Conservation (phyloP, 2,329 filamentous ascomycete genomes). For the Nigrograna mackinnonii region DNA sequence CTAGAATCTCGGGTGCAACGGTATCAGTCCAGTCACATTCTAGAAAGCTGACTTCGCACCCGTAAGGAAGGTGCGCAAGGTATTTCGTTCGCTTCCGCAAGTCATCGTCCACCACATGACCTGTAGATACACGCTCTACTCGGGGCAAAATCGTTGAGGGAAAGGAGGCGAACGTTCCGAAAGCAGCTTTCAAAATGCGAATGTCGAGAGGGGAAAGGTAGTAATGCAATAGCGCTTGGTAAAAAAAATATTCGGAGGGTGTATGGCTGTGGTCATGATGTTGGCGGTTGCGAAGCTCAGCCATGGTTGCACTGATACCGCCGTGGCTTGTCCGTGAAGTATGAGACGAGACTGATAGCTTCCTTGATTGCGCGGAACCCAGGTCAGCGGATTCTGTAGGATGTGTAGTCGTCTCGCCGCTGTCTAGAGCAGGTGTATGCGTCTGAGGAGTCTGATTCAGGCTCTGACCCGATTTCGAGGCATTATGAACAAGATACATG, state of each 20-base stretch:
- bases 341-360: conserved; percentile 33
- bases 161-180: conserved; percentile 79
- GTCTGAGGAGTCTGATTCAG: conserved; percentile 26
- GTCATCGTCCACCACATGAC: conserved; percentile 84
- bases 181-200: conserved; percentile 86
- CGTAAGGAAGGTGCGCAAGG: conserved; percentile 80
- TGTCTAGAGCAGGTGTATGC: conserved; percentile 1
- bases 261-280: conserved; percentile 48
- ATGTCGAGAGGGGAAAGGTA: conserved; percentile 92
- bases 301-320: conserved; percentile 45
- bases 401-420: background rate
- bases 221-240: conserved; percentile 83
- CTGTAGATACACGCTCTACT: conserved; percentile 86
- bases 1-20: conserved; percentile 74
- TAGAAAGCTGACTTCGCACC: conserved; percentile 88
- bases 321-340: conserved; percentile 31
- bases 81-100: conserved; percentile 85
- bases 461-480: conserved; percentile 49
- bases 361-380: conserved; percentile 14
- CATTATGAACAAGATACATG: conserved; percentile 56
- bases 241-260: conserved; percentile 76
- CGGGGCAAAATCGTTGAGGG: conserved; percentile 84
- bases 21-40: conserved; percentile 97
- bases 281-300: conserved; percentile 50
- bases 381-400: background rate